Base-by-base conservation (phyloP, 768 basidiomycete species). In the Leucosporidium creatinivorum region DNA sequence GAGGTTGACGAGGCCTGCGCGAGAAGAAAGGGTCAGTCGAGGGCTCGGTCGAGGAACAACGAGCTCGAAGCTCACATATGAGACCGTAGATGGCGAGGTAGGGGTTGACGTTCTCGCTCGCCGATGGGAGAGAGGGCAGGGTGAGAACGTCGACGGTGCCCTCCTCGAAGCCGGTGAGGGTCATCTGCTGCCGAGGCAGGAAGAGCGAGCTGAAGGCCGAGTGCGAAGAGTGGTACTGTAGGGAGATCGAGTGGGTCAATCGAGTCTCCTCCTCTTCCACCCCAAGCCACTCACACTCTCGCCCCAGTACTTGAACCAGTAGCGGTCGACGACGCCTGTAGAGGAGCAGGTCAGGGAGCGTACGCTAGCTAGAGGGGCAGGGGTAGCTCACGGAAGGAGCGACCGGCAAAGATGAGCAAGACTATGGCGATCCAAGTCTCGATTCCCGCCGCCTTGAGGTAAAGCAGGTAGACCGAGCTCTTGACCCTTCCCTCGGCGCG, bases 21-120 rank as follows among this genome's bases (percentile, higher is more conserved):
- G 39, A 8, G 39, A 15, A 13, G 39, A 36, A 44, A 44, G 15
- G 39, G 39, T 44, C 39, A 44, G 39, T 44, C 39, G 39, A 44
- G 10, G 39, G 6, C 3, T 44, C 85, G 68, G 83, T 84, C 18
- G 82, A 62, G 55, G 61, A 36, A 44, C 65, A 31, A 28, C 21
- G 30, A 33, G 56, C 61, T 33, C 5, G 59, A 50, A 87, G 73
- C 6, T 85, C 80, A 82, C 79, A 67, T 63, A 88, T 85, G 69
- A 81, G 81, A 6, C 86, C 79, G 74, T 86, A 88, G 18, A 87
- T 79, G 77, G 83, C 75, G 58, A 89, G 76, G 86, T 87, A 89
- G 15, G 87, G 87, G 57, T 77, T 79, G 19, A 87, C 86, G 70
- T 87, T 76, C 18, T 79, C 78, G 63, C 83, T 81, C 0, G 87